Conservation (phyloP, 495 filamentous ascomycete genomes). For the Geopyxis carbonaria region DNA sequence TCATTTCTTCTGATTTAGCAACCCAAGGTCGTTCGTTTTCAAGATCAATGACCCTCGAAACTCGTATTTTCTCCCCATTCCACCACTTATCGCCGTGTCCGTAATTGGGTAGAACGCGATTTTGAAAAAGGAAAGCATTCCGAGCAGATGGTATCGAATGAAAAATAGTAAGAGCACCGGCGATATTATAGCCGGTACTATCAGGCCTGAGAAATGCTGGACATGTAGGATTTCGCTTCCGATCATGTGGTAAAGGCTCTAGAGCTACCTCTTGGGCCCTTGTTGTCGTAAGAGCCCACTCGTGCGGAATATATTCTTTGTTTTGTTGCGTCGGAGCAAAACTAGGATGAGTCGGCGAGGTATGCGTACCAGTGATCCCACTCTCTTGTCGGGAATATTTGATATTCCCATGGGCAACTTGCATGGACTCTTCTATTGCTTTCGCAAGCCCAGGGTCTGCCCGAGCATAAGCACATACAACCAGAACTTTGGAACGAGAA, state of each 20-base stretch:
- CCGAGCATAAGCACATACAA: neutral
- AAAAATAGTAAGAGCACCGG: slow-evolving; percentile 58
- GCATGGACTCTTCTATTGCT: slow-evolving; percentile 38
- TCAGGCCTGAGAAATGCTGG: slow-evolving; percentile 61
- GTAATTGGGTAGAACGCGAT: slow-evolving; percentile 40
- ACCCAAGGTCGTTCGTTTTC: slow-evolving; percentile 29
- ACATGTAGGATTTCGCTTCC: slow-evolving; percentile 39
- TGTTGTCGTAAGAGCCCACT: slow-evolving; percentile 61
- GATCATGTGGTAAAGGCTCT: slow-evolving; percentile 42
- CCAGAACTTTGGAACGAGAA: neutral
- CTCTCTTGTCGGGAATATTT: slow-evolving; percentile 33
- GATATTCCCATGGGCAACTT: slow-evolving; percentile 28
- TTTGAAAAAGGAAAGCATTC: slow-evolving; percentile 48
- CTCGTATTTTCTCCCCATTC: slow-evolving; percentile 50
- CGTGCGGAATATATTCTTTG: slow-evolving; percentile 42
- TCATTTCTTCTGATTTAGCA: slow-evolving; percentile 35
- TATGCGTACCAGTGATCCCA: slow-evolving; percentile 33
- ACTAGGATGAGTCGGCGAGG: slow-evolving; percentile 28
- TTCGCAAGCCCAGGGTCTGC: slow-evolving; percentile 23
- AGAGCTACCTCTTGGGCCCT: slow-evolving; percentile 41
- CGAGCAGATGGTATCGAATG: slow-evolving; percentile 68
- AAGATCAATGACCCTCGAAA: slow-evolving; percentile 39
- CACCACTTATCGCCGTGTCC: slow-evolving; percentile 66
- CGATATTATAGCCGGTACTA: slow-evolving; percentile 40
- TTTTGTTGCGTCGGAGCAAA: slow-evolving; percentile 58